Percentiles rank a stretch among this genome's conserved stretches.
Evolutionary conservation across 2,329 filamentous ascomycete genomes (phyloP).

Genomic region (Hymenoscyphus fructigenus): DNA sequence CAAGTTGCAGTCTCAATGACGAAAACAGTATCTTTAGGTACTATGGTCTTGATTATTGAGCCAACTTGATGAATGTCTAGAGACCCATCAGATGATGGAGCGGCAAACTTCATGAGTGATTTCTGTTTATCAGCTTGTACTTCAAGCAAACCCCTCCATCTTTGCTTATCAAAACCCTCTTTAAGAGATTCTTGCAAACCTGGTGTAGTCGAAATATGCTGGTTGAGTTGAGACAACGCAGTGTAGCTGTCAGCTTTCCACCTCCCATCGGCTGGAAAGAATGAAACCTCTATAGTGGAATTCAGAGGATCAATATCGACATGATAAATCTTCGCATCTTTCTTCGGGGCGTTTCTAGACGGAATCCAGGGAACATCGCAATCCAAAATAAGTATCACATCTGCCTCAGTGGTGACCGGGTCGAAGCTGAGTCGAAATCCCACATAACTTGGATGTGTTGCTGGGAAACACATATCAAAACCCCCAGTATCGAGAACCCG

Average conservation of each 20-base stretch:
- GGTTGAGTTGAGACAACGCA: not conserved
- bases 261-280: not conserved
- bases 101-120: not conserved
- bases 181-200: not conserved
- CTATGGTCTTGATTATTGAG: not conserved
- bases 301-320: not conserved
- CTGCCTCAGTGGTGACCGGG: not conserved
- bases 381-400: not conserved
- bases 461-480: not conserved
- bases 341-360: not conserved
- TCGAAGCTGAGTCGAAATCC: not conserved
- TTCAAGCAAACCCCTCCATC: not conserved
- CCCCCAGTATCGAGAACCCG: not conserved
- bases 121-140: not conserved
- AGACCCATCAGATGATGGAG: not conserved
- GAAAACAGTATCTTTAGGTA: not conserved
- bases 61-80: not conserved
- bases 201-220: not conserved
- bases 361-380: not conserved
- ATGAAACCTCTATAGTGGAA: not conserved
- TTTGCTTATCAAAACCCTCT: not conserved
- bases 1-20: not conserved
- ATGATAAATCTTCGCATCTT: not conserved
- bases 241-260: not conserved
- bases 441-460: not conserved